Conservation (phyloP, 1,284 basidiomycete species). For the Boletus nobilissimus region DNA sequence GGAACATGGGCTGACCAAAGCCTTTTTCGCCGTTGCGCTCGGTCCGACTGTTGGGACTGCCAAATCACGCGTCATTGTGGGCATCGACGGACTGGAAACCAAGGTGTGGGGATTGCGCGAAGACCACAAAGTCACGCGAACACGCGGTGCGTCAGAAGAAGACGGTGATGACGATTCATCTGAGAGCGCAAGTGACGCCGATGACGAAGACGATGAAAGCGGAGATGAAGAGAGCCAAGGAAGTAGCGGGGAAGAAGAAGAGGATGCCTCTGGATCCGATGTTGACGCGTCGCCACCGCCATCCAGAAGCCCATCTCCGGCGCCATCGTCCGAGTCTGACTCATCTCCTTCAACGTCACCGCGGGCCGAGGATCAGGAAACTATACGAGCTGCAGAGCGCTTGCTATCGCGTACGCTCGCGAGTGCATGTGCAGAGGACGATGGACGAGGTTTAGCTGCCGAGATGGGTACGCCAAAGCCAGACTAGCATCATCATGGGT, state of each 20-base stretch:
- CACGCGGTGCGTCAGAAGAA: background rate
- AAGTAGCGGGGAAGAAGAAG: constrained; percentile 41
- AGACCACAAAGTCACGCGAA: constrained; percentile 29
- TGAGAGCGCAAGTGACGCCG: constrained; percentile 24
- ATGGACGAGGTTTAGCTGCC: constrained; percentile 61
- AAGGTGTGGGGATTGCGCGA: constrained; percentile 63
- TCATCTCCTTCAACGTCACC: constrained; percentile 20
- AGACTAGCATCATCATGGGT: background rate
- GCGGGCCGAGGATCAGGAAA: constrained; percentile 59
- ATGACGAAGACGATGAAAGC: constrained; percentile 22
- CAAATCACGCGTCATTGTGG: constrained; percentile 67
- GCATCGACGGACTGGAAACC: constrained; percentile 69
- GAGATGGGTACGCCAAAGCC: constrained; percentile 63
- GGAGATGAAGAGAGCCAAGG: constrained; percentile 31
- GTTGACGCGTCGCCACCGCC: constrained; percentile 31
- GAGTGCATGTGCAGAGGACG: constrained; percentile 61
- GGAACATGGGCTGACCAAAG: constrained; percentile 31
- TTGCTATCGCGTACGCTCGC: constrained; percentile 71
- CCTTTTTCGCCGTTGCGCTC: constrained; percentile 68
- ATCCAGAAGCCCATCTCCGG: constrained; percentile 44
- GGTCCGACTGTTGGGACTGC: constrained; percentile 70
- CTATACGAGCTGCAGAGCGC: constrained; percentile 64
- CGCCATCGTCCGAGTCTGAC: constrained; percentile 21
- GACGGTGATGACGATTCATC: background rate
- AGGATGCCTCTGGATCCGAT: constrained; percentile 38